A percentile compares a stretch with the other conserved stretches of the same genome.
Evolutionary conservation across 2,329 filamentous ascomycete genomes (phyloP).

Genomic region (Tolypocladium ovalisporum): DNA sequence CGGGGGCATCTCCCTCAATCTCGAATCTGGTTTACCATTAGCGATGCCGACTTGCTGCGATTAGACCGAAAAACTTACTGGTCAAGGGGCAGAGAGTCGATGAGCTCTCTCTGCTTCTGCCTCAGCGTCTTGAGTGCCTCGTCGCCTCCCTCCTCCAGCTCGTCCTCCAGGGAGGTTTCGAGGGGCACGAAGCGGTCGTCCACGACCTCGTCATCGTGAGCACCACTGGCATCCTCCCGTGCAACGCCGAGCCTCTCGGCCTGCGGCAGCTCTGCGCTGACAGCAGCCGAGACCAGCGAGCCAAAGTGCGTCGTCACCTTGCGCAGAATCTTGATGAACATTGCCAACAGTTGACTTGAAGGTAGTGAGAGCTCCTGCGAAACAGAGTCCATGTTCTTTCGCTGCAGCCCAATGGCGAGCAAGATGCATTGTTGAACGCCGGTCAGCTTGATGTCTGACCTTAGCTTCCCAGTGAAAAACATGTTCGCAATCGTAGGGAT

Average conservation of each 20-base stretch:
- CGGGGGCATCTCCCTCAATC: conserved; percentile 49
- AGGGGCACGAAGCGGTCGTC: conserved; percentile 60
- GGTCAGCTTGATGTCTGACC: conserved; percentile 55
- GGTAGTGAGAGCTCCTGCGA: conserved; percentile 68
- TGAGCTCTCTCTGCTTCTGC: conserved; percentile 76
- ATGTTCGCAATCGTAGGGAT: conserved; percentile 71
- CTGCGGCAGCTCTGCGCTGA: conserved; percentile 54
- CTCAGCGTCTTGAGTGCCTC: conserved; percentile 61
- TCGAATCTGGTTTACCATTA: conserved; percentile 40
- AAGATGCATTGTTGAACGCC: conserved; percentile 82
- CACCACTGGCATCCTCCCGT: conserved; percentile 46
- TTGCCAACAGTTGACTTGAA: conserved; percentile 73
- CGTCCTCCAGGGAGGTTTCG: conserved; percentile 62
- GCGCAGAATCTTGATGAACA: conserved; percentile 93
- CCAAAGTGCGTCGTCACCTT: conserved; percentile 77
- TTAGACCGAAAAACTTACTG: conserved; percentile 27
- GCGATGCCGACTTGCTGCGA: not conserved
- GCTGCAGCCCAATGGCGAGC: conserved; percentile 82
- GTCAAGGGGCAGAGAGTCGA: conserved; percentile 82
- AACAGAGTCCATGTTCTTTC: conserved; percentile 73
- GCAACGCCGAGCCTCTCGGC: conserved; percentile 46
- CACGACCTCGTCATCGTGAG: conserved; percentile 58
- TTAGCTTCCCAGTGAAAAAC: conserved; percentile 75
- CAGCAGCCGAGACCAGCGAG: conserved; percentile 61
- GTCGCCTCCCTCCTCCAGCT: conserved; percentile 73